Evolutionary conservation across 1,284 basidiomycete species (phyloP).

Genomic region (Moniliophthora roreri): DNA sequence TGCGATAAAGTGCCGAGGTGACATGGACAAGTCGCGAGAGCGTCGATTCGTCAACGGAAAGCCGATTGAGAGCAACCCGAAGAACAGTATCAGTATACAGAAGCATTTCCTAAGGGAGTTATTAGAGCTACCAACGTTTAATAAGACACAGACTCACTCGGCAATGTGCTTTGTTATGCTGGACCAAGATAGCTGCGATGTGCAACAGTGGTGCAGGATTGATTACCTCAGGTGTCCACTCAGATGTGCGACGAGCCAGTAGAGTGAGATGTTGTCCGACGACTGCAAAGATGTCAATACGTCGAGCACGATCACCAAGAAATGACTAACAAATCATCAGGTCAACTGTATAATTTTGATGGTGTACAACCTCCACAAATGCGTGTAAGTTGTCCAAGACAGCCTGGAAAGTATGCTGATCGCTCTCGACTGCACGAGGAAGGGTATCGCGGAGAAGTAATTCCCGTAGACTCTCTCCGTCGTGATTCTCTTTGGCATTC

Average conservation of each 20-base stretch:
- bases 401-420: conserved; percentile 45
- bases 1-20: conserved; percentile 43
- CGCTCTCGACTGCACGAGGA: conserved; percentile 45
- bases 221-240: conserved; percentile 44
- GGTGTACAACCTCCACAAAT: conserved; percentile 55
- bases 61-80: conserved; percentile 49
- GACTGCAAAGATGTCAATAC: conserved; percentile 36
- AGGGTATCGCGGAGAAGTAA: conserved; percentile 56
- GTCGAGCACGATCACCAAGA: not conserved
- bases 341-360: conserved; percentile 46
- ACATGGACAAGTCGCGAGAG: conserved; percentile 53
- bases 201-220: conserved; percentile 56
- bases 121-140: no score
- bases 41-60: conserved; percentile 42
- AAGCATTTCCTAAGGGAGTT: conserved; percentile 68
- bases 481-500: conserved; percentile 31
- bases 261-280: conserved; percentile 52
- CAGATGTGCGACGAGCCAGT: conserved; percentile 54
- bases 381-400: conserved; percentile 55
- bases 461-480: conserved; percentile 44
- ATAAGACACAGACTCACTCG: conserved; percentile 52
- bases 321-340: conserved; percentile 52
- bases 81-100: conserved; percentile 56
- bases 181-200: conserved; percentile 51
- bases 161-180: conserved; percentile 59